A percentile compares a stretch with the other conserved stretches of the same genome.
These are phyloP conservation scores for Pezizomycotina sp. DNA, from an alignment of 2,329 filamentous ascomycete species.

Conservation along the genomic window DNA sequence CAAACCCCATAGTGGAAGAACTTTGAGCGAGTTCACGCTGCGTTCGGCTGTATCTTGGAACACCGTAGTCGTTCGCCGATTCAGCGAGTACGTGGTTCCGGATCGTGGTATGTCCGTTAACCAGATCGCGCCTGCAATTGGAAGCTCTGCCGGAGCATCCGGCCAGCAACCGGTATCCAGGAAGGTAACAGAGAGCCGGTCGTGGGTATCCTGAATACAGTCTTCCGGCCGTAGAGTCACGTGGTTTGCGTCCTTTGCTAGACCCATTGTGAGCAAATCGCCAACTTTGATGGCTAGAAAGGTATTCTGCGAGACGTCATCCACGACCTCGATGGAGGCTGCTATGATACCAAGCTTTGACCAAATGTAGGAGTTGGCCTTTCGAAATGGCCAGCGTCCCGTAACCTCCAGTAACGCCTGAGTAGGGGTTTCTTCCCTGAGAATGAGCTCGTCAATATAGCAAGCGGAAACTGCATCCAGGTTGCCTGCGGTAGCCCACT, in stretches of 20 bases:
- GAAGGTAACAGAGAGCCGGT: constrained; percentile 37
- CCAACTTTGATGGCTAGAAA: constrained; percentile 30
- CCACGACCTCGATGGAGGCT: constrained; percentile 30
- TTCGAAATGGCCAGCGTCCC: constrained; percentile 28
- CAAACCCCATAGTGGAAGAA: constrained; percentile 38
- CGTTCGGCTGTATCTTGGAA: constrained; percentile 39
- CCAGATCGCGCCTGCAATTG: constrained; percentile 39
- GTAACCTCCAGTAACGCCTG: constrained; percentile 30
- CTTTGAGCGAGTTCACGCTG: constrained; percentile 41
- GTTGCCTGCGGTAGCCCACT: constrained; percentile 34
- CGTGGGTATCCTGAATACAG: constrained; percentile 34
- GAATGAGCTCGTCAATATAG: constrained; percentile 36
- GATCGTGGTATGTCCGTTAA: constrained; percentile 38
- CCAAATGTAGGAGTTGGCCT: constrained; percentile 33
- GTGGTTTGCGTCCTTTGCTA: constrained; percentile 31
- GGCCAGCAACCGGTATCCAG: constrained; percentile 39
- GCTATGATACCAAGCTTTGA: constrained; percentile 29
- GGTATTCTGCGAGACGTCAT: constrained; percentile 30
- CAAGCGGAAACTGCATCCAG: constrained; percentile 36
- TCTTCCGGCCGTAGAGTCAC: constrained; percentile 31
- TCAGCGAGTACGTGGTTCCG: constrained; percentile 41
- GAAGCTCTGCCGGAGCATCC: constrained; percentile 40
- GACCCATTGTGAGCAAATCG: constrained; percentile 32
- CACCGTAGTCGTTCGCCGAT: constrained; percentile 39
- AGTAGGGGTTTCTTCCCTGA: constrained; percentile 34